Evolutionary conservation across 108 stramenopile species (phyloP).

Genomic region (Cyclotella atomus): DNA sequence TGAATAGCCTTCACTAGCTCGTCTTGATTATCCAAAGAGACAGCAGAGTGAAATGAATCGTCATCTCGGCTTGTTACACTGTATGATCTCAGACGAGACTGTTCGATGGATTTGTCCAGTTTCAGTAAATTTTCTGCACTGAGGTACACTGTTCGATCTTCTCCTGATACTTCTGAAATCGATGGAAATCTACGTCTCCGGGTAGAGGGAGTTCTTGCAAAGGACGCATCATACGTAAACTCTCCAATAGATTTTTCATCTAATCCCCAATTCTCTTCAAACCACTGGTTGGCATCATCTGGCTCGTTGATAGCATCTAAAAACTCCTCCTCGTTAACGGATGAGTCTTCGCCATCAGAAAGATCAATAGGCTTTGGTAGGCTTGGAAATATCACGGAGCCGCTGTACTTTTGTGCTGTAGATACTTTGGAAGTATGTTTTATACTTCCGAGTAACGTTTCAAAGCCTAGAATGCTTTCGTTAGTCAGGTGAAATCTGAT

Average conservation of each 20-base stretch:
- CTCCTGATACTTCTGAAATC: constrained; percentile 63
- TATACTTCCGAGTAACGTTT: constrained; percentile 2
- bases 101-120: constrained; percentile 42
- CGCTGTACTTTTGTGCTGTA: not conserved
- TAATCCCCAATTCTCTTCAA: constrained; percentile 54
- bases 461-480: constrained; percentile 10
- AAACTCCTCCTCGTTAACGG: constrained; percentile 60
- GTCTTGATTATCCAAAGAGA: constrained; percentile 51
- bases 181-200: constrained; percentile 41
- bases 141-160: constrained; percentile 56
- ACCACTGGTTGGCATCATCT: constrained; percentile 47
- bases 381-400: not conserved
- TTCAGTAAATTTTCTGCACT: constrained; percentile 70
- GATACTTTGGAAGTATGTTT: not conserved
- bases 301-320: constrained; percentile 61
- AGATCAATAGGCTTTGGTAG: not conserved
- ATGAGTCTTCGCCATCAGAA: not conserved
- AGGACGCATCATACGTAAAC: constrained; percentile 14
- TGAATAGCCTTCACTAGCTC: constrained; percentile 42
- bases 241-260: constrained; percentile 55
- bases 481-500: constrained; percentile 6
- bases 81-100: not conserved
- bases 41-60: constrained; percentile 69
- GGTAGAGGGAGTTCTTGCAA: not conserved
- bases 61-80: constrained; percentile 49